phyloP scores from a whole-genome alignment of 225 moss, liverwort and hornwort species.

The Rhytidiadelphus loreus region DNA sequence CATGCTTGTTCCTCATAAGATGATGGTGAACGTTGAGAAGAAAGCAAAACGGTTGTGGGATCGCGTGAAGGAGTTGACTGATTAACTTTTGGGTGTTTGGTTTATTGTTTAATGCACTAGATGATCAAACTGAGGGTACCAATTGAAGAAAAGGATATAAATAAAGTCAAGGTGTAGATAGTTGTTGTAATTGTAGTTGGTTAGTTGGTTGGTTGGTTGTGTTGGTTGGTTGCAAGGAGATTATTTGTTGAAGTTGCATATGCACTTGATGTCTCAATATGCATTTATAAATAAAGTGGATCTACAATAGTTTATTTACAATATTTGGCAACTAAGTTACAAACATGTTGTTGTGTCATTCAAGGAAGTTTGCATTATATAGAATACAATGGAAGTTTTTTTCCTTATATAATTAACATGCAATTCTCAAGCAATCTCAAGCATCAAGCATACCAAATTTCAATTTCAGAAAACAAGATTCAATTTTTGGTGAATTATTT shows the following conservation, averaged over 20 bases:
- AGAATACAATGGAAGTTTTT: too few relatives aligned
- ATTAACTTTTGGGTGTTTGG: too few relatives aligned
- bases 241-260: too few relatives aligned
- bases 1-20: not conserved
- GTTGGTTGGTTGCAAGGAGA: too few relatives aligned
- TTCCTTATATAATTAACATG: not conserved
- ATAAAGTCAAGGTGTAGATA: rapidly evolving
- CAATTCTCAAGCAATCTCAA: too few relatives aligned
- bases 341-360: rapidly evolving
- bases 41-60: not conserved
- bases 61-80: too few relatives aligned
- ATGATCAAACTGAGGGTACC: too few relatives aligned
- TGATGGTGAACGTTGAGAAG: not conserved
- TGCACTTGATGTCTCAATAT: rapidly evolving
- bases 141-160: too few relatives aligned
- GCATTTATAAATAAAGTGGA: not conserved
- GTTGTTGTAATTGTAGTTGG: not conserved
- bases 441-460: too few relatives aligned
- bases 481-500: not conserved
- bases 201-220: too few relatives aligned
- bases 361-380: not conserved
- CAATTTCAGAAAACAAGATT: too few relatives aligned
- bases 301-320: rapidly evolving
- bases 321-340: rapidly evolving
- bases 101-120: too few relatives aligned